Conservation (phyloP, 2,329 filamentous ascomycete genomes). For the Lasiodiplodia hormozganensis region DNA sequence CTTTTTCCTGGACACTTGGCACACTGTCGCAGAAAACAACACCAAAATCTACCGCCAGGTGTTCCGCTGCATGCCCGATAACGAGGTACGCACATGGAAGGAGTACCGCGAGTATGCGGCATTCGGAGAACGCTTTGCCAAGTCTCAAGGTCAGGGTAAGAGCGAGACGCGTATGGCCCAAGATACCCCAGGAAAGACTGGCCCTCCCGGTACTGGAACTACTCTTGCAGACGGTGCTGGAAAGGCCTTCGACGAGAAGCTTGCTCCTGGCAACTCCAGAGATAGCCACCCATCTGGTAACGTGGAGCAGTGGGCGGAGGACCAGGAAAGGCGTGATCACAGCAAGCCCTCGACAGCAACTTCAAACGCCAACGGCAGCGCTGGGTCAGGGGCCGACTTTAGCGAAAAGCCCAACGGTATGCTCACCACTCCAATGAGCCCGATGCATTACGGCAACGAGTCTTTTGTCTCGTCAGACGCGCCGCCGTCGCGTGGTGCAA, state of each 20-base stretch:
- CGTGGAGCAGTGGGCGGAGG: slow-evolving; percentile 48
- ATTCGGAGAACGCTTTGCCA: slow-evolving; percentile 79
- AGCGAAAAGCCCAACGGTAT: slow-evolving; percentile 46
- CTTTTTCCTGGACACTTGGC: slow-evolving; percentile 91
- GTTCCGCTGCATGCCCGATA: slow-evolving; percentile 97
- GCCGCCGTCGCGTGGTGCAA: slow-evolving; percentile 2
- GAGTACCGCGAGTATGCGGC: slow-evolving; percentile 85
- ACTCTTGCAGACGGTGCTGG: slow-evolving; percentile 35
- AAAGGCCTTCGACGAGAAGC: slow-evolving; percentile 29
- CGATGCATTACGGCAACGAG: slow-evolving; percentile 13
- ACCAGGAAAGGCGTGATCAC: slow-evolving; percentile 42
- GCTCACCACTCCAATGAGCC: slow-evolving; percentile 37
- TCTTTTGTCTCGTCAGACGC: slow-evolving; percentile 15
- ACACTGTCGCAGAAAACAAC: slow-evolving; percentile 87
- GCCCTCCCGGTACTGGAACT: slow-evolving; percentile 51
- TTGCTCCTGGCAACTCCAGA: slow-evolving; percentile 3
- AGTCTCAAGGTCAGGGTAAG: slow-evolving; percentile 63
- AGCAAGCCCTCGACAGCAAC: slow-evolving; percentile 27
- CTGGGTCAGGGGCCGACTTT: slow-evolving; percentile 12
- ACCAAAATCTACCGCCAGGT: slow-evolving; percentile 92
- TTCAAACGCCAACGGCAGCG: slow-evolving; percentile 20
- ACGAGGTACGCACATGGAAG: slow-evolving; percentile 89
- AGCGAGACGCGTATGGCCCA: slow-evolving; percentile 59
- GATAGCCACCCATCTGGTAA: slow-evolving; percentile 34
- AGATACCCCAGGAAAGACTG: slow-evolving; percentile 56